These are phyloP conservation scores for Rossbeevera mucosa DNA, from an alignment of 768 basidiomycete genomes.

Conservation along the genomic window DNA sequence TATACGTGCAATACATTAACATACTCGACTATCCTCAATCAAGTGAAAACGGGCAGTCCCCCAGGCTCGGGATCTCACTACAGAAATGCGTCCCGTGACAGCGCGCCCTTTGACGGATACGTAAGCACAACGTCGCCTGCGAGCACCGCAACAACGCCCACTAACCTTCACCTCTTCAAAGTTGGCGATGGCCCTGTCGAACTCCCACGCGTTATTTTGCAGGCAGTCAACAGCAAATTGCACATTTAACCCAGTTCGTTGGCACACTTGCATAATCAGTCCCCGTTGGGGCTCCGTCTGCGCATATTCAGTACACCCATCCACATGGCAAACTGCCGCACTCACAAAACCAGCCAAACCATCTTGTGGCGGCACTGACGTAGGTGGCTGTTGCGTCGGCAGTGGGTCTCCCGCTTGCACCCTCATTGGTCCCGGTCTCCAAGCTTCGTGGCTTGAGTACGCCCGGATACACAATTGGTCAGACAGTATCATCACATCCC, in stretches of 20 bases:
- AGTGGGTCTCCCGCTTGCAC: slow-evolving; percentile 51
- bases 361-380: slow-evolving; percentile 39
- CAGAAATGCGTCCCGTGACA: slow-evolving; percentile 54
- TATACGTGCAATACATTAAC: slow-evolving; percentile 27
- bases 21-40: slow-evolving; percentile 1
- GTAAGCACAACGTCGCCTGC: slow-evolving; percentile 21
- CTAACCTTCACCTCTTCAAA: slow-evolving; percentile 86
- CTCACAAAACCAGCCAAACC: slow-evolving; percentile 55
- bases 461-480: slow-evolving; percentile 80
- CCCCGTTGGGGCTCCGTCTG: slow-evolving; percentile 70
- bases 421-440: slow-evolving; percentile 68
- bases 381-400: slow-evolving; percentile 22
- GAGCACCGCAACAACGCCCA: slow-evolving; percentile 7
- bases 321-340: slow-evolving; percentile 17
- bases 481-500: slow-evolving; percentile 87
- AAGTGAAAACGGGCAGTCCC: not conserved
- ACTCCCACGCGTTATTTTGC: slow-evolving; percentile 79
- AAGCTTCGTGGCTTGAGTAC: slow-evolving; percentile 81
- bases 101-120: slow-evolving; percentile 37
- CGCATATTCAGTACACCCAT: slow-evolving; percentile 2
- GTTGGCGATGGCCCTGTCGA: slow-evolving; percentile 73
- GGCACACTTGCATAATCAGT: slow-evolving; percentile 64
- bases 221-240: slow-evolving; percentile 83
- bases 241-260: slow-evolving; percentile 73
- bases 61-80: slow-evolving; percentile 17